Percentiles rank a stretch among this genome's conserved stretches.
Evolutionary conservation across 2,329 filamentous ascomycete genomes (phyloP).

Genomic region (Cercospora zeina): DNA sequence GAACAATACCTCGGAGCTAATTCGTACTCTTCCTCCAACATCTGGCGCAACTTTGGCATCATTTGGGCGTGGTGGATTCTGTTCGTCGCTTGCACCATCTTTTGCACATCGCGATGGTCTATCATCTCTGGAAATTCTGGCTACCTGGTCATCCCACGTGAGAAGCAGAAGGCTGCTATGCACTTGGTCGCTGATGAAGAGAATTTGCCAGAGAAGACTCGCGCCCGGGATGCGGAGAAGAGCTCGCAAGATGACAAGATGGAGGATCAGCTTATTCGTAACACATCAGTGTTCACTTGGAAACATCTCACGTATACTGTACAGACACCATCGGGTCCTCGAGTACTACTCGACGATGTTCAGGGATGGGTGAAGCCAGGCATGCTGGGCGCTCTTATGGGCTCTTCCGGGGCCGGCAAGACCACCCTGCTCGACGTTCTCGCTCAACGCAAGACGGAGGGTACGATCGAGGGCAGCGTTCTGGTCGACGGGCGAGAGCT

Average conservation of each 20-base stretch:
- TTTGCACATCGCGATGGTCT: constrained; percentile 60
- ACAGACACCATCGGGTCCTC: constrained; percentile 48
- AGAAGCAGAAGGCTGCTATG: constrained; percentile 50
- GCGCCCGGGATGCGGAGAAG: constrained; percentile 14
- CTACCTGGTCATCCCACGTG: constrained; percentile 61
- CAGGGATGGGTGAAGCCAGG: constrained; percentile 75
- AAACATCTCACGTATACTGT: constrained; percentile 80
- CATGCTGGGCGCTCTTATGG: constrained; percentile 77
- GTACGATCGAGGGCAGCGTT: constrained; percentile 49
- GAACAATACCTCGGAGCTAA: constrained; percentile 61
- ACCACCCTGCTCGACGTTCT: constrained; percentile 45
- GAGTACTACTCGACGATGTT: constrained; percentile 59
- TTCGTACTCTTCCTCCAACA: constrained; percentile 45
- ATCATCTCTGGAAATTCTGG: constrained; percentile 38
- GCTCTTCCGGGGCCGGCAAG: constrained; percentile 63
- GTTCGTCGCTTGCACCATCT: constrained; percentile 60
- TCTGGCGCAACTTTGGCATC: constrained; percentile 65
- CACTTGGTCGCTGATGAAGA: constrained; percentile 29
- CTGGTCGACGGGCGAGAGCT: constrained; percentile 47
- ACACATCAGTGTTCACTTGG: constrained; percentile 77
- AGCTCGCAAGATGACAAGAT: constrained; percentile 20
- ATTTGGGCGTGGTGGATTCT: constrained; percentile 64
- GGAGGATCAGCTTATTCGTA: constrained; percentile 52
- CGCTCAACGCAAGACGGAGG: constrained; percentile 50
- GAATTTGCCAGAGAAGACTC: constrained; percentile 23